Base-by-base conservation (phyloP, 176 grass and related monocot species). In the Areca catechu region DNA sequence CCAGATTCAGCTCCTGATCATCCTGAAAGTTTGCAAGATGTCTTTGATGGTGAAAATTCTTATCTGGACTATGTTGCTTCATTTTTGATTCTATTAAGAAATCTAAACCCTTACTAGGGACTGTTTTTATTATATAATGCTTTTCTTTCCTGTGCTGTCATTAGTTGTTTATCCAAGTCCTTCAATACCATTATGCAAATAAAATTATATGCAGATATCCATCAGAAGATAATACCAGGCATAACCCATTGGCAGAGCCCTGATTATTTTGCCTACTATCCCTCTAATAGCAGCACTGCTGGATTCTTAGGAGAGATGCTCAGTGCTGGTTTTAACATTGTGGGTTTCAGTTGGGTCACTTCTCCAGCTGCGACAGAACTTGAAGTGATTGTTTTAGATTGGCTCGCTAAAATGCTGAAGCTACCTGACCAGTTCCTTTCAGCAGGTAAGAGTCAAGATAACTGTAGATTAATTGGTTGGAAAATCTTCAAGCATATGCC, bases 21-120 rank as follows among this genome's bases (percentile, higher is more conserved):
- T 51, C 61, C 85, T 68, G 85, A 89, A 74, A 80, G 63, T 54
- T 52, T 89, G 47, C 65, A 84, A 51, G 70, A 71, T 22, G 53
- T 89, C 81, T 84, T 89, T 71, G 24, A 89, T 3, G 86, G 86
- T 89, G 61, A 74, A 51, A 16, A 16, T 71, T 48, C 47, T 60
- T 74, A 2, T 10, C 17, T 57, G 30, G 14, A 52, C 4, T 61
- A 16, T 29, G 27, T 6, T 29, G 27, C 27, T 29, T 5, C 27
- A 29, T 29, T 29, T 3, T 29, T 29, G 27, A 6, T 29, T 43
- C 9, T 43, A 43, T 43, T 9, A 10, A 43, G 7, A 43, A 43
- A 43, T 43, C 34, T 43, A 43, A 43, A 43, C 1, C 34, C 0
- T 12, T 43, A 12, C 34, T 14, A 12, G 7, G 9, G 10, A 43